phyloP scores from a whole-genome alignment of 768 basidiomycete species.

The Kwoniella botswanensis region DNA sequence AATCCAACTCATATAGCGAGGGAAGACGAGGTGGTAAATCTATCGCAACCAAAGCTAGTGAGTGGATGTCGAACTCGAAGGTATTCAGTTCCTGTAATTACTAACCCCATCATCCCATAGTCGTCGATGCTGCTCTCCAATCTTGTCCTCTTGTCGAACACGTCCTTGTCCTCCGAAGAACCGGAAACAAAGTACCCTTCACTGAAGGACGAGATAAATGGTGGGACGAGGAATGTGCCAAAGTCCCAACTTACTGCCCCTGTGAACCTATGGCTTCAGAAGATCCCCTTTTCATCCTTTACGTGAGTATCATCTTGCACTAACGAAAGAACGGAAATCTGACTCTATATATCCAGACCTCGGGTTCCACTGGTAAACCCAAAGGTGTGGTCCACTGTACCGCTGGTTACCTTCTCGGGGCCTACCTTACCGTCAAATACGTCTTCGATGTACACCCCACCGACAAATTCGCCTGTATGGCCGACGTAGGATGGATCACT shows the following conservation, averaged over 20 bases:
- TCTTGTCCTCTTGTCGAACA: constrained; percentile 85
- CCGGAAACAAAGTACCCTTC: constrained; percentile 81
- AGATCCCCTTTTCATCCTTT: constrained; percentile 97
- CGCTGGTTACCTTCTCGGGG: constrained; percentile 81
- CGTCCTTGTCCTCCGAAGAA: constrained; percentile 84
- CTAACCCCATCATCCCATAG: constrained; percentile 55
- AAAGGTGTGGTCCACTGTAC: constrained; percentile 82
- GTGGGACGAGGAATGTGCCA: constrained; percentile 92
- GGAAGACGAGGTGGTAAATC: constrained; percentile 91
- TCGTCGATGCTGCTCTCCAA: constrained; percentile 88
- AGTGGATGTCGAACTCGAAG: constrained; percentile 10
- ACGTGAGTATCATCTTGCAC: constrained; percentile 66
- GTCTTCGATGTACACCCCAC: constrained; percentile 98
- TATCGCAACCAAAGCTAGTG: constrained; percentile 67
- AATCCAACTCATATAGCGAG: constrained; percentile 61
- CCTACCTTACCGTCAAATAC: constrained; percentile 90
- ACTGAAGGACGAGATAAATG: constrained; percentile 83
- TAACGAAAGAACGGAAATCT: not conserved
- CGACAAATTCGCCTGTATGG: constrained; percentile 97
- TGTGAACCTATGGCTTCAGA: constrained; percentile 87
- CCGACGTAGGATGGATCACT: constrained; percentile 98
- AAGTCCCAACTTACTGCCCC: constrained; percentile 85
- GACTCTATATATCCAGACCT: constrained; percentile 67
- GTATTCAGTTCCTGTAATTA: too few relatives aligned
- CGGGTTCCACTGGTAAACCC: constrained; percentile 92